Base-by-base conservation (phyloP, 129 eudicot species). In the Silybum marianum region DNA sequence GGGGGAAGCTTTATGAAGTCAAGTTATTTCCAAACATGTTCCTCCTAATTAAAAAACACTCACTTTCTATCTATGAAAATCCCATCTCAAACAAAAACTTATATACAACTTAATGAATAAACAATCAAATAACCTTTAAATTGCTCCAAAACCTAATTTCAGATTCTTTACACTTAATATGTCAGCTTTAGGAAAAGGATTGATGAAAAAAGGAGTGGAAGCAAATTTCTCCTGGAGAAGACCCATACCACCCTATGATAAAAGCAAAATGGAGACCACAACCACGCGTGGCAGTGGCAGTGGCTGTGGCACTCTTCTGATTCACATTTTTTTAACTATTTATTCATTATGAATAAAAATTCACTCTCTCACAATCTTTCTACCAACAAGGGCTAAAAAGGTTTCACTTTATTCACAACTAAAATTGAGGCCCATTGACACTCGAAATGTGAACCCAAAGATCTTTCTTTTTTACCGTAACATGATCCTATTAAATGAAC, bases 141-240 rank as follows among this genome's bases (percentile, higher is more conserved):
- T 51, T n/a, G 28, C 30, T 78, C 28, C 14, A 72, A 77, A 58
- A 38, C 74, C 34, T 39, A 40, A 18, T 19, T 60, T 19, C 3
- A 60, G 7, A 14, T 12, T 9, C 80, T 83, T 42, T 83, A 83
- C 82, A 71, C 71, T 71, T 25, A 77, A 71, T 60, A 66, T 42
- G 78, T 30, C 82, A 71, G 78, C 86, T 83, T 83, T 71, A 11
- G 13, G 18, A 19, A 77, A 83, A 62, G 30, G 83, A 72, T 83
- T 22, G 74, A 78, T 72, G 78, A 44, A 80, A 76, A 81, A 85
- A 85, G 85, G 85, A 76, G 79, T 76, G 82, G 85, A 85, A 85
- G 79, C 82, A 81, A 81, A 85, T 85, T 80, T 85, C 85, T 80
- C 85, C 85, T 85, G 82, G 72, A 83, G 78, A 77, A 71, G 78